Base-by-base conservation (phyloP, 257 asterid species). In the Penstemon barbatus region DNA sequence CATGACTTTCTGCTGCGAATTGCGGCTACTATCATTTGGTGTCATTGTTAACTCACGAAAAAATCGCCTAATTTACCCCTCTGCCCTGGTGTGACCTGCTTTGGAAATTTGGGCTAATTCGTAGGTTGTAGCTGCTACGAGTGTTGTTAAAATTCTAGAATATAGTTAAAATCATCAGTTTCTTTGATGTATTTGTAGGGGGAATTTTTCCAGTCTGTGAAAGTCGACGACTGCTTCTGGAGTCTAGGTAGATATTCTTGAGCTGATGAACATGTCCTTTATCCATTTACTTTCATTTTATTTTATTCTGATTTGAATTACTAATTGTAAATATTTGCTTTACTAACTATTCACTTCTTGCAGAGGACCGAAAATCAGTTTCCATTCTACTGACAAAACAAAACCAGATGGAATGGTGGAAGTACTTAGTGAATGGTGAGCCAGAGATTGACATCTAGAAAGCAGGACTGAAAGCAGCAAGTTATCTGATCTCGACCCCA, bases 391-490 rank as follows among this genome's bases (percentile, higher is more conserved):
- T 91, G 18, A 89, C 95, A 13, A 89, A 91, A 66, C 90, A 83
- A 38, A 81, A 91, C 73, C 95, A 92, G 77, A 89, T 92, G 96
- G 91, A 89, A 50, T 87, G 98, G 97, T 92, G 98, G 97, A 89
- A 89, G 74, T 87, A 72, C 75, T 44, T 86, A 77, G 91, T 87
- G 74, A 86, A 92, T 82, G 98, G 96, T 74, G 96, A 85, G 54
- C 98, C 95, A 3, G 95, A 86, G 74, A 63, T 92, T 39, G 95
- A 92, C 80, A 89, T 91, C 6, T 91, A 89, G 78, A 86, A 87
- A 75, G 91, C 80, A 43, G 97, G 86, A 79, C 97, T 13, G 98
- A 87, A 78, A 81, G 39, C 66, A 92, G 95, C 77, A 87, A 78
- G 42, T 69, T 89, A 7, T 70, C 90, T 41, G 97, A 89, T 74